Evolutionary conservation across 441 rosid genomes (phyloP), one percentile per base, ranked within the genome.

Genomic region (Jatropha multifida): DNA sequence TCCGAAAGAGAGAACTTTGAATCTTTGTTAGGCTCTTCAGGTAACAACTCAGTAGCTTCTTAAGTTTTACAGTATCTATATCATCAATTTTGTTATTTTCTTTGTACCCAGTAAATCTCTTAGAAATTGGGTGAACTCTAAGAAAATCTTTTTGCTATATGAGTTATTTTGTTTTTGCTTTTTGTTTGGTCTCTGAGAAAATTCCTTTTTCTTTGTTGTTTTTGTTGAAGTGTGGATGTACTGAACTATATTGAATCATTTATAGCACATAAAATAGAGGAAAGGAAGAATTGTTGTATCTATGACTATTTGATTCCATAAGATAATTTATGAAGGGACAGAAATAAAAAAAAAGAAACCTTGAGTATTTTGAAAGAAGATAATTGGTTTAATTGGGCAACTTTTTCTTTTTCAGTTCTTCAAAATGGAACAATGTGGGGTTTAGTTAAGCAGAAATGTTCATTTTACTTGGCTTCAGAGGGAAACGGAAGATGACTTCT

Each of bases 151-250:
- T 44, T 44, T 5, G 9, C 48, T 44, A 2, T 44, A 44, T 12
- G 41, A 40, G n/a, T 66, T 48, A n/a, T 49, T 27, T 69, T 38
- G 27, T 14, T 14, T 62, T 62, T 62, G 65, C n/a, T 37, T 27
- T 62, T 62, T 38, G 62, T 54, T 54, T 69, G 27, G 48, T 52
- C 12, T 69, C 46, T 32, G 7, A 69, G 60, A 67, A 27, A 69
- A 40, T 54, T 54, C 2, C 13, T 0, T 32, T 12, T 6, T n/a
- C 17, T 41, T n/a, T 42, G 26, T 40, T 8, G 17, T 42, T 64
- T 40, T 2, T 17, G 12, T n/a, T 54, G 32, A 17, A 54, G 20
- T 54, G 20, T 15, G 61, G 11, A n/a, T 56, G 11, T 56, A 56
- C 27, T 56, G 20, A 56, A 5, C 61, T 56, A 2, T 56, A 7